Percentiles rank a stretch among this genome's conserved stretches.
phyloP scores from a whole-genome alignment of 352 stramenopile species.

The Phytophthora crassamura region DNA sequence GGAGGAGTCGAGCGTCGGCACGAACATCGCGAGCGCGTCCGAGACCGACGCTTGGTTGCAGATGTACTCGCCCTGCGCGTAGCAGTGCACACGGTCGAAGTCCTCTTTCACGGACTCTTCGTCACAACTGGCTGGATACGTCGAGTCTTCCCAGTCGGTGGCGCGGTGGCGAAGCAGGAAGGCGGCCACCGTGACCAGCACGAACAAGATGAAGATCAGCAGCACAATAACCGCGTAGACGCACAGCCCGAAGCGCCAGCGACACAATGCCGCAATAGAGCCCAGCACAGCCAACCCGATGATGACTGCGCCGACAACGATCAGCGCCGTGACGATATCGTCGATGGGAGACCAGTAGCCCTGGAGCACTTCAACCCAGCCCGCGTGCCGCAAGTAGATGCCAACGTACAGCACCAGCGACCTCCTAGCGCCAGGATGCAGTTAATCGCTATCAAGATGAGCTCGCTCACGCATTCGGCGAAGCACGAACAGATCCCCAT shows the following conservation, averaged over 20 bases:
- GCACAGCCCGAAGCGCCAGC: slow-evolving; percentile 61
- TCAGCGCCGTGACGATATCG: slow-evolving; percentile 52
- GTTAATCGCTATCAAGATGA: slow-evolving; percentile 70
- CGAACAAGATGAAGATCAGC: slow-evolving; percentile 61
- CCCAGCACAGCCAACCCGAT: slow-evolving; percentile 68
- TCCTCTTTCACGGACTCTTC: slow-evolving; percentile 62
- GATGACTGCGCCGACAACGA: slow-evolving; percentile 58
- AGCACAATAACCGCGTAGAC: slow-evolving; percentile 64
- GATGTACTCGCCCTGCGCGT: slow-evolving; percentile 74
- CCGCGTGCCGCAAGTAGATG: slow-evolving; percentile 48
- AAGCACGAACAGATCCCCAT: slow-evolving; percentile 42
- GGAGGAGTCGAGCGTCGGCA: slow-evolving; percentile 43
- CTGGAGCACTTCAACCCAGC: slow-evolving; percentile 70
- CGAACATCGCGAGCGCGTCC: slow-evolving; percentile 63
- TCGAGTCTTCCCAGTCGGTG: slow-evolving; percentile 52
- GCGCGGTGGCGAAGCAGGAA: slow-evolving; percentile 54
- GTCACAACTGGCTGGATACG: slow-evolving; percentile 55
- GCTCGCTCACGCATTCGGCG: slow-evolving; percentile 39
- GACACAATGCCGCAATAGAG: slow-evolving; percentile 61
- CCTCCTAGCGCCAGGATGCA: slow-evolving; percentile 59
- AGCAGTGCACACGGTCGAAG: slow-evolving; percentile 79
- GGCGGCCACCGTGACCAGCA: slow-evolving; percentile 47
- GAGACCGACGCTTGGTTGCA: slow-evolving; percentile 64
- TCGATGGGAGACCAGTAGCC: slow-evolving; percentile 59
- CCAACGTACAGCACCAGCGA: slow-evolving; percentile 61